Evolutionary conservation across 192 early-diverging fungal genomes (phyloP).

Genomic region (Chytriomyces sp.): DNA sequence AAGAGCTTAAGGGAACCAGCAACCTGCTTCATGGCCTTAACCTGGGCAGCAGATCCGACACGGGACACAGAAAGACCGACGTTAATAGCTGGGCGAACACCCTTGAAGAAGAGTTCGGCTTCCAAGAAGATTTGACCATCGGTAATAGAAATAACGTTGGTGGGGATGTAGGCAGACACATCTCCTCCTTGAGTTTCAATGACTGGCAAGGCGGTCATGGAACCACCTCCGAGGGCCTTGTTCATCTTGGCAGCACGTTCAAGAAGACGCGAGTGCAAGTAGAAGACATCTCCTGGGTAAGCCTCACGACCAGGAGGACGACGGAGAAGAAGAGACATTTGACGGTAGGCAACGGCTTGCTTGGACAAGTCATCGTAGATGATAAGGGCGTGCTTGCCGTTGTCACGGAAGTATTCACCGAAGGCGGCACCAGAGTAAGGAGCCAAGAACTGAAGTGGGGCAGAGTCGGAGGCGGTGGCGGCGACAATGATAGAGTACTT

Average conservation of each 20-base stretch:
- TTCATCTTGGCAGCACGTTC: slow-evolving; percentile 99
- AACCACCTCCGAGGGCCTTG: slow-evolving; percentile 92
- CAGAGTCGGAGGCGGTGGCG: slow-evolving; percentile 98
- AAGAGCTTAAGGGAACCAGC: slow-evolving; percentile 99
- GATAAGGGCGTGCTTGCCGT: slow-evolving; percentile 96
- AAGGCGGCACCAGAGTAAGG: slow-evolving; percentile 98
- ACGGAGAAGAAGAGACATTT: slow-evolving; percentile 98
- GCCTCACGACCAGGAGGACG: slow-evolving; percentile 99
- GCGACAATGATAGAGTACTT: slow-evolving; percentile 99
- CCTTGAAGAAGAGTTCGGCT: slow-evolving; percentile 99
- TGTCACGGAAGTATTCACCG: slow-evolving; percentile 99
- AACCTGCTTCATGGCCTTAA: slow-evolving; percentile 99
- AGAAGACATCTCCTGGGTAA: slow-evolving; percentile 99
- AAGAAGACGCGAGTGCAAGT: slow-evolving; percentile 98
- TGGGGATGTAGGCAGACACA: slow-evolving; percentile 99
- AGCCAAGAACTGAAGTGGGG: slow-evolving; percentile 97
- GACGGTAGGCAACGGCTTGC: slow-evolving; percentile 99
- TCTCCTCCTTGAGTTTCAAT: slow-evolving; percentile 99
- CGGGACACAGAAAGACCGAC: slow-evolving; percentile 99
- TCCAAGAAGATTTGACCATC: slow-evolving; percentile 99
- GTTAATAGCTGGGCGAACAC: slow-evolving; percentile 99
- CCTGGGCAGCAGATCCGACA: slow-evolving; percentile 99
- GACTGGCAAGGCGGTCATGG: slow-evolving; percentile 97
- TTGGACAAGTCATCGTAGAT: slow-evolving; percentile 99
- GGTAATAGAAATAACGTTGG: slow-evolving; percentile 99